phyloP scores from a whole-genome alignment of 1,284 basidiomycete genomes.

The Cystobasidium sp. region DNA sequence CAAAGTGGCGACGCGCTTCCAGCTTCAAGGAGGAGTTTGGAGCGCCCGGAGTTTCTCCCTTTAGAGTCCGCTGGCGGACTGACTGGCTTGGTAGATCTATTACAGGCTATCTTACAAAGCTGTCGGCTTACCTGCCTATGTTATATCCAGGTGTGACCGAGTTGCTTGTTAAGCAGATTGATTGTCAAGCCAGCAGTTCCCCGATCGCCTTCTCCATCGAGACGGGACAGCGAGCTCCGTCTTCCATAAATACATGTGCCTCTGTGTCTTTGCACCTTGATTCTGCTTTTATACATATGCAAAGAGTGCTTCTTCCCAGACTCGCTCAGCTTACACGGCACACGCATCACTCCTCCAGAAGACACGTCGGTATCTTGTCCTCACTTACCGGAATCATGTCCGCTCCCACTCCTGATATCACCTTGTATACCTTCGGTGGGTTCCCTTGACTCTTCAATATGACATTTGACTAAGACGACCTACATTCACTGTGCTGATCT shows the following conservation, averaged over 20 bases:
- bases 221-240: background rate
- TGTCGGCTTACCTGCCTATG: too few relatives aligned
- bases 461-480: background rate
- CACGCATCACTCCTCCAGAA: background rate
- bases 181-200: too few relatives aligned
- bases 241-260: background rate
- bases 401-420: conserved; percentile 31
- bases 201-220: background rate
- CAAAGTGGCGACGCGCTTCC: too few relatives aligned
- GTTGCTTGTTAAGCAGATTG: too few relatives aligned
- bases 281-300: conserved; percentile 4
- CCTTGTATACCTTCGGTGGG: conserved; percentile 38
- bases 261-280: background rate
- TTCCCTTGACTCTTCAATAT: background rate
- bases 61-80: too few relatives aligned
- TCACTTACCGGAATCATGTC: conserved; percentile 35
- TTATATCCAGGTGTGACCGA: too few relatives aligned
- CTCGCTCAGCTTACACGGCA: background rate
- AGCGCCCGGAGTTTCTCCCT: too few relatives aligned
- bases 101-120: too few relatives aligned
- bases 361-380: conserved; percentile 5
- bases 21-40: too few relatives aligned
- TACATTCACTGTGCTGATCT: background rate
- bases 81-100: too few relatives aligned
- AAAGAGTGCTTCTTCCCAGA: conserved; percentile 8